Percentiles rank a stretch among this genome's conserved stretches.
These are phyloP conservation scores for Cochlearia excelsa DNA, from an alignment of 345 rosid species.

Conservation along the genomic window DNA sequence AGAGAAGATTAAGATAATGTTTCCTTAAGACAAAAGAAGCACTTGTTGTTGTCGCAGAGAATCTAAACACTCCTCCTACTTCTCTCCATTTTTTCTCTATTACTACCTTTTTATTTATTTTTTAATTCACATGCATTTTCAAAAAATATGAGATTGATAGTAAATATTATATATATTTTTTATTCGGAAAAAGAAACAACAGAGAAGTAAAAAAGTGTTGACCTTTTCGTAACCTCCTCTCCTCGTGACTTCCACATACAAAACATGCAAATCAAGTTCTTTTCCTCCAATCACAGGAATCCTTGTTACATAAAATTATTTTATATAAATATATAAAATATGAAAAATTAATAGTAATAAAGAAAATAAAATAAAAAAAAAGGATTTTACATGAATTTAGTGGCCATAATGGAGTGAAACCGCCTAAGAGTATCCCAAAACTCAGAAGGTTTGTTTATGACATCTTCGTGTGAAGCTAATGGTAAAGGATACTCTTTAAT, in stretches of 20 bases:
- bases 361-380: slow-evolving; percentile 2
- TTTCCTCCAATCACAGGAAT: slow-evolving; percentile 98
- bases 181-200: slow-evolving; percentile 7
- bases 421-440: slow-evolving; percentile 92
- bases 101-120: slow-evolving; percentile 53
- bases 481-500: slow-evolving; percentile 61
- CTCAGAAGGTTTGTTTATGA: slow-evolving; percentile 43
- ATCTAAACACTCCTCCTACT: slow-evolving; percentile 82
- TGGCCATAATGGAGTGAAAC: slow-evolving; percentile 75
- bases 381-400: slow-evolving; percentile 66
- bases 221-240: slow-evolving; percentile 96
- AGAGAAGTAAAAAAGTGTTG: slow-evolving; percentile 13
- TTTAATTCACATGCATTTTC: slow-evolving; percentile 20
- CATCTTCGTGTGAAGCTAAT: slow-evolving; percentile 54
- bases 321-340: not conserved
- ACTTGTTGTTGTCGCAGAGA: slow-evolving; percentile 90
- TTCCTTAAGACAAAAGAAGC: slow-evolving; percentile 92
- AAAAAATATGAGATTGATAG: not conserved
- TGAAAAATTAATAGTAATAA: not conserved
- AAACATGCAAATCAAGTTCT: slow-evolving; percentile 87
- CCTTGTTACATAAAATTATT: slow-evolving; percentile 39
- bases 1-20: slow-evolving; percentile 76
- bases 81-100: slow-evolving; percentile 99
- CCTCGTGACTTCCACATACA: slow-evolving; percentile 76
- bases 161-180: not conserved